Evolutionary conservation across 805 yeast species (phyloP), one percentile per base, ranked within the genome.

Genomic region (Kazachstania martiniae): DNA sequence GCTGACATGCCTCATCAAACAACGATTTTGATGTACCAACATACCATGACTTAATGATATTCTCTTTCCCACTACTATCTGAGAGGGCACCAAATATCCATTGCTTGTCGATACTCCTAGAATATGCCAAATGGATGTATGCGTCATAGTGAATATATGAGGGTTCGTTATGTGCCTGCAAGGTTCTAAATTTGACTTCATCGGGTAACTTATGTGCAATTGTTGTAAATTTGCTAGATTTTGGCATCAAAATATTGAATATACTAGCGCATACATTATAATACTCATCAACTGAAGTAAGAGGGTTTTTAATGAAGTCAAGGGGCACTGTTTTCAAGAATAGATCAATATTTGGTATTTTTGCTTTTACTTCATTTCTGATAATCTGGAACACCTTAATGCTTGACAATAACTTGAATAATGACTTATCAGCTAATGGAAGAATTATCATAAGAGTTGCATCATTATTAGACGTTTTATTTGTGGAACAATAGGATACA

Each of bases 71-170:
- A 51, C 70, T 68, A 30, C 87, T 89, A 47, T 89, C 95, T 0
- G 91, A 67, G 93, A 96, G 85, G 1, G 93, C 78, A 0, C 84
- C 93, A 15, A 77, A 73, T 27, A 85, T 66, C 95, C 95, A 89
- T 34, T 72, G 74, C 38, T 74, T 75, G 52, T 87, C 94, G 3
- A 71, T 63, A 0, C 94, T 79, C 32, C 94, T 56, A 19, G 85
- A 84, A 46, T 87, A 89, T 1, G 94, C 85, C 8, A 91, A 65
- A 50, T 91, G 97, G 15, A 89, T 62, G 44, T 74, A 82, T 1
- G 82, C 64, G 46, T 86, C 95, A 33, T 55, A 57, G 22, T 47
- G 49, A n/a, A 53, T 52, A 2, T 42, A 41, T 1, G 56, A 30
- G 1, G 49, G 34, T 0, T 44, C 44, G 21, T 27, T 37, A 8